Evolutionary conservation across 1,284 basidiomycete species (phyloP).

Genomic region (Cutaneotrichosporon arboriforme): DNA sequence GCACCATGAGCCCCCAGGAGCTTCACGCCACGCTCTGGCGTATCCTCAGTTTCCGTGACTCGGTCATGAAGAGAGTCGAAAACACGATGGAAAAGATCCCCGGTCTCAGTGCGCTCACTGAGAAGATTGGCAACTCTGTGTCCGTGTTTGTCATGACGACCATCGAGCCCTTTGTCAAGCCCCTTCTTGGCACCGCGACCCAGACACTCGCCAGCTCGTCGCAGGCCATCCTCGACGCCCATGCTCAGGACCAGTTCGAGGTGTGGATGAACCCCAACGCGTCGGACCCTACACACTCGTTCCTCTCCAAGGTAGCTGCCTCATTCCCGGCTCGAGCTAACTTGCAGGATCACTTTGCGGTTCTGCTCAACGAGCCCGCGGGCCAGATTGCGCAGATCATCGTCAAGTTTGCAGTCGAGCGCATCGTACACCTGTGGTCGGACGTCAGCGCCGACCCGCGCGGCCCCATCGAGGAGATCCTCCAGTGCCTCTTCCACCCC

Average conservation of each 20-base stretch:
- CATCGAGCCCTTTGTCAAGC: constrained; percentile 63
- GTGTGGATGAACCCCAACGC: constrained; percentile 73
- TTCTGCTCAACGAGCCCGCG: constrained; percentile 57
- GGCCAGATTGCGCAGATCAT: constrained; percentile 67
- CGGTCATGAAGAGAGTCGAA: constrained; percentile 76
- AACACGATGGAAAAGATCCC: constrained; percentile 65
- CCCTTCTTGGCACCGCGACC: constrained; percentile 71
- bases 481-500: constrained; percentile 80
- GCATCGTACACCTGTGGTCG: constrained; percentile 77
- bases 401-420: constrained; percentile 52
- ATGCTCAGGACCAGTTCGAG: constrained; percentile 69
- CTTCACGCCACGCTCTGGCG: constrained; percentile 75
- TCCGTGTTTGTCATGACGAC: constrained; percentile 79
- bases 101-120: constrained; percentile 62
- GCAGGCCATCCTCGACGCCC: constrained; percentile 68
- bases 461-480: constrained; percentile 60
- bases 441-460: constrained; percentile 60
- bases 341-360: constrained; percentile 36
- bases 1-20: constrained; percentile 83
- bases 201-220: constrained; percentile 58
- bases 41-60: constrained; percentile 78
- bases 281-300: constrained; percentile 71
- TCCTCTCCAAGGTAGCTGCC: constrained; percentile 48
- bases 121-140: constrained; percentile 74
- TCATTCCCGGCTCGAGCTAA: not conserved